Conservation (phyloP, 2,329 filamentous ascomycete species). For the Dichotomopilus funicola region DNA sequence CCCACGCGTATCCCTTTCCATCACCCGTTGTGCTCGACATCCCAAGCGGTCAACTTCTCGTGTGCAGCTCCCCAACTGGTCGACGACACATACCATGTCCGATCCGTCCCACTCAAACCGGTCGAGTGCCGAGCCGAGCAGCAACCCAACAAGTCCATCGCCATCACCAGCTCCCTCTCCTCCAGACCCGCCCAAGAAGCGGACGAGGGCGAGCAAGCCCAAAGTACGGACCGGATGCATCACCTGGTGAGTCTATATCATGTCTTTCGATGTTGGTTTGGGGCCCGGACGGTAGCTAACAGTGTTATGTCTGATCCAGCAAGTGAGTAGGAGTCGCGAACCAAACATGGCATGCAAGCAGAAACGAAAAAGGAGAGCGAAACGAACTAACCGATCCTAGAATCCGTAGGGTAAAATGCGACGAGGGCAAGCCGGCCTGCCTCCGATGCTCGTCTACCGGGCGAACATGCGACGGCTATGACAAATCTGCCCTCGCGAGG, state of each 20-base stretch:
- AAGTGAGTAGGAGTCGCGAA: constrained; percentile 23
- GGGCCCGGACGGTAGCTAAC: constrained; percentile 6
- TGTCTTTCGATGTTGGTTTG: no score
- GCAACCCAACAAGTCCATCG: constrained; percentile 16
- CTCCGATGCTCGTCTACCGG: constrained; percentile 27
- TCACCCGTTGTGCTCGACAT: background rate
- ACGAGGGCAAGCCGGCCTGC: constrained; percentile 28
- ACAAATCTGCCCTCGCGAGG: constrained; percentile 24
- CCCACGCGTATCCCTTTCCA: background rate
- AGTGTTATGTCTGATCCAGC: constrained; percentile 12
- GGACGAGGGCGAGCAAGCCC: constrained; percentile 33
- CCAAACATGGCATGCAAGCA: no score
- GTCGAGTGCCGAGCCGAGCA: constrained; percentile 10
- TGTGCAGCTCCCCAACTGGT: no score
- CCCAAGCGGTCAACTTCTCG: background rate
- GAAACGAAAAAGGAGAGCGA: background rate
- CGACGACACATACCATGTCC: constrained; percentile 10
- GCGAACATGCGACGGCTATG: constrained; percentile 30
- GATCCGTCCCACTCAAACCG: constrained; percentile 7
- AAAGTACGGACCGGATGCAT: constrained; percentile 37
- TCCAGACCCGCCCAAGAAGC: constrained; percentile 18
- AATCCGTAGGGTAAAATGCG: constrained; percentile 29
- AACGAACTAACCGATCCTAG: constrained; percentile 15
- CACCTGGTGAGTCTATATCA: constrained; percentile 31
- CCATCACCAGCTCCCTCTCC: constrained; percentile 5